Base-by-base conservation (phyloP, 2,329 filamentous ascomycete species). In the Calonectria pauciramosa region DNA sequence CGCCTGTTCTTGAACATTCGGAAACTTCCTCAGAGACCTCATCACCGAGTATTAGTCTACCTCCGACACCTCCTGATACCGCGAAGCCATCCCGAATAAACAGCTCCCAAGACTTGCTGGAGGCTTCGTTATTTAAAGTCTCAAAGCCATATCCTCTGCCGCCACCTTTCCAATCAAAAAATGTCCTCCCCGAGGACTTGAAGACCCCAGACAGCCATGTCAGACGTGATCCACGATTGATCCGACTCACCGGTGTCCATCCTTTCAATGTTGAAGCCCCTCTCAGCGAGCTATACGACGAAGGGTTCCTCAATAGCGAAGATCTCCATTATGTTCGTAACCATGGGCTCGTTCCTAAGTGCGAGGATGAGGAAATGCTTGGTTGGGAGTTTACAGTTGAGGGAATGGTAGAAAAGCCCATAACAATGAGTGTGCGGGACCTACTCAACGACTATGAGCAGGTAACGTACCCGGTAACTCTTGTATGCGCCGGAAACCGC, bases 301-400 rank as follows among this genome's bases (percentile, higher is more conserved):
- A 90, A 86, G 95, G 96, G 0, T 98, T 98, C 82, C 87, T 98
- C 47, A 98, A 96, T 0, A 95, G 93, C 49, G 94, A 95, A 16
- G 94, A 98, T 79, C 88, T 98, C 1, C 97, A 98, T 85, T 98
- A 97, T 83, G 96, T 98, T 11, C 89, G 96, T 44, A 98, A 98
- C 81, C 96, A 98, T 87, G 96, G 96, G 18, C 87, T 92, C 0
- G 96, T 98, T 10, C 96, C 96, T 1, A 87, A 91, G 70, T 94
- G 97, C 23, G 88, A 90, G 11, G 94, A 97, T 77, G 87, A 91
- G 30, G 92, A 94, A 5, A 92, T 95, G 72, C 90, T 93, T 52
- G 90, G 94, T 79, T 98, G 96, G 96, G 91, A 95, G 71, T 94
- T 98, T 72, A 92, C 91, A 0, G 89, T 98, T 32, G 95, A 97